phyloP scores from a whole-genome alignment of 2,329 filamentous ascomycete genomes.

The Epichloe hybrida region DNA sequence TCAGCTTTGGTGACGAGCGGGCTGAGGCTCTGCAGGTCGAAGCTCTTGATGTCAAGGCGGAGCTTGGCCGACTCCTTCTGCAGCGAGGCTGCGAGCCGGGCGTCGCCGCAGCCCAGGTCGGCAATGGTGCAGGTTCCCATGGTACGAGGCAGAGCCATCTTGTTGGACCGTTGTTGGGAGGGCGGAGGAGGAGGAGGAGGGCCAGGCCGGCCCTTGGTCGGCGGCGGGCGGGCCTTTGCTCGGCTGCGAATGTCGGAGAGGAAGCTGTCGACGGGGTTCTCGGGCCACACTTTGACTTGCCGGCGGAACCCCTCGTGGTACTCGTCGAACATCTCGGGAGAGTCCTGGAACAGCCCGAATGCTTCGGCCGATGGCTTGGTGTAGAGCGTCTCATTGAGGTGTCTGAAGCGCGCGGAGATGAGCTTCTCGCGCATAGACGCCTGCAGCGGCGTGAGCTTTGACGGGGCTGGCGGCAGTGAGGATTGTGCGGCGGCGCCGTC shows the following conservation, averaged over 20 bases:
- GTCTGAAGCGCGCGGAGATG: conserved; percentile 86
- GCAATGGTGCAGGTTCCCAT: conserved; percentile 64
- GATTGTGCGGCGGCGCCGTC: conserved; percentile 12
- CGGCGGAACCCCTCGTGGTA: conserved; percentile 95
- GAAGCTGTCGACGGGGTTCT: conserved; percentile 88
- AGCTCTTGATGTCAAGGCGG: conserved; percentile 65
- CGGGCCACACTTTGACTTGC: conserved; percentile 91
- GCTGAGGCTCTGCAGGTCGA: conserved; percentile 69
- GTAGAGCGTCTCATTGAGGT: conserved; percentile 94
- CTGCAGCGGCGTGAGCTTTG: conserved; percentile 81
- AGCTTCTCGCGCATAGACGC: conserved; percentile 91
- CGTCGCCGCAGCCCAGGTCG: conserved; percentile 89
- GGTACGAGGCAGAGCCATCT: conserved; percentile 53
- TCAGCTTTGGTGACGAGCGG: conserved; percentile 76
- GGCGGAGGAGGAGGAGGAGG: conserved; percentile 4
- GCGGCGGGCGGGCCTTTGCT: conserved; percentile 35
- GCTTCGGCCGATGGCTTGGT: conserved; percentile 77
- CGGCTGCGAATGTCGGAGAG: conserved; percentile 56
- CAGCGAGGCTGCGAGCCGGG: conserved; percentile 60
- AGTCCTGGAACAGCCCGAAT: conserved; percentile 64
- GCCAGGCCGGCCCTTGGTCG: conserved; percentile 17
- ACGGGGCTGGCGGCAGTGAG: conserved; percentile 28
- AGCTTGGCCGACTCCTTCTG: conserved; percentile 50
- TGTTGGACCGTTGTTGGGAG: conserved; percentile 9
- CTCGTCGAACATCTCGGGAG: conserved; percentile 87